Base-by-base conservation (phyloP, 1,139 yeast species). In the Saccharomyces hybrid region DNA sequence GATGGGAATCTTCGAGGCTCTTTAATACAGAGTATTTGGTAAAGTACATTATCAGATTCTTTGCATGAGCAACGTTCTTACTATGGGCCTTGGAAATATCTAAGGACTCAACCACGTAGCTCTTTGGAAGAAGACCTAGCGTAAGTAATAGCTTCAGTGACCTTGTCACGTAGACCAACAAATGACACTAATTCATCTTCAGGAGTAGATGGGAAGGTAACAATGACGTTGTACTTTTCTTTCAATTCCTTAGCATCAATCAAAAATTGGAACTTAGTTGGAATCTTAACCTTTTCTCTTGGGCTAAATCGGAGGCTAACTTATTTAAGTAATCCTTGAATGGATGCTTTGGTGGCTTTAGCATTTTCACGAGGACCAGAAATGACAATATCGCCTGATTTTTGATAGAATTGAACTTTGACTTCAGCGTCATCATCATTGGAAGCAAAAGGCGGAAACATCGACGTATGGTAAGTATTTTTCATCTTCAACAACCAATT, bases 1-100 rank as follows among this genome's bases (percentile, higher is more conserved):
- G 68, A 53, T 72, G 74, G 47, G 73, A 67, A 4, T 55, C 57
- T 42, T 57, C 54, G 26, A 73, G 64, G 4, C 69, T 61, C 12
- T 82, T 75, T 58, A 84, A 74, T 48, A 73, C 67, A 51, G 78
- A 75, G 58, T 81, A 75, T 56, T 80, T 74, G 53, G 73, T 70
- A 66, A 91, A 85, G 70, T 78, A 87, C 16, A 84, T 75, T 49
- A 91, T 85, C 56, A 91, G 77, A 42, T 84, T 80, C 63, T 81
- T 81, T 34, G 95, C 96, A 65, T 91, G 97, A 31, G 75, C 69
- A 56, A 83, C 71, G 66, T 87, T 84, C 64, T 88, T 88, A 65
- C 88, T 88, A 70, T 91, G 97, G 44, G 97, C 96, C 70, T 81
- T 84, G 26, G 95, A 83, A 74, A 91, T 84, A 64, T 88, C 95